Evolutionary conservation across 2,329 filamentous ascomycete species (phyloP).

Genomic region (Furcasterigmium sp.): DNA sequence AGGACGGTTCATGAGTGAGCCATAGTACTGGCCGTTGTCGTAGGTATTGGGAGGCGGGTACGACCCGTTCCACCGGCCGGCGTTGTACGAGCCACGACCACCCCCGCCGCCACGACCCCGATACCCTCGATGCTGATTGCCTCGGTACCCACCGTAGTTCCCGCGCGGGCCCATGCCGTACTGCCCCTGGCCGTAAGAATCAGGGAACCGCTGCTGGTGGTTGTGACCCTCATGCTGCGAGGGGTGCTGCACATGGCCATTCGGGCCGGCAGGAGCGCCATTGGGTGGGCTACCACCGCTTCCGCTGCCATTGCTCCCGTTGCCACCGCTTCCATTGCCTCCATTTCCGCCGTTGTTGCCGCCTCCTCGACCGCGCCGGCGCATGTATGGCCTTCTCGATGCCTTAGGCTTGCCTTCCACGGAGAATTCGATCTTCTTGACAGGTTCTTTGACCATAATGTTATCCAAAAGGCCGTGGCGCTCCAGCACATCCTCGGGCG

Average conservation of each 20-base stretch:
- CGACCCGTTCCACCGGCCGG: not conserved
- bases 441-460: slow-evolving; percentile 61
- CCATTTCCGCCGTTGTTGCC: not conserved
- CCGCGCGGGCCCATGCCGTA: slow-evolving; percentile 6
- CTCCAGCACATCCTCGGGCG: slow-evolving; percentile 52
- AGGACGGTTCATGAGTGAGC: not conserved
- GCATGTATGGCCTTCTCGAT: slow-evolving; percentile 24
- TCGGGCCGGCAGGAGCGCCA: not conserved
- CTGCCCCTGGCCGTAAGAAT: slow-evolving; percentile 4
- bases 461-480: slow-evolving; percentile 50
- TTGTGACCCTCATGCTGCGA: not conserved
- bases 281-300: not conserved
- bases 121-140: not conserved
- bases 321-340: not conserved
- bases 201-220: not conserved
- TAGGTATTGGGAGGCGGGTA: not conserved
- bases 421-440: slow-evolving; percentile 60
- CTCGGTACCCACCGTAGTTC: slow-evolving; percentile 2
- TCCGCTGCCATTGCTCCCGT: slow-evolving; percentile 1
- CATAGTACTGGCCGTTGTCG: not conserved
- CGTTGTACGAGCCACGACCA: slow-evolving; percentile 2
- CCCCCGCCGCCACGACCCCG: slow-evolving; percentile 4
- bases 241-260: not conserved
- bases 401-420: slow-evolving; percentile 45
- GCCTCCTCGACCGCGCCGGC: slow-evolving; percentile 17